These are phyloP conservation scores for Annulohypoxylon bovei DNA, from an alignment of 495 filamentous ascomycete genomes.

Conservation along the genomic window DNA sequence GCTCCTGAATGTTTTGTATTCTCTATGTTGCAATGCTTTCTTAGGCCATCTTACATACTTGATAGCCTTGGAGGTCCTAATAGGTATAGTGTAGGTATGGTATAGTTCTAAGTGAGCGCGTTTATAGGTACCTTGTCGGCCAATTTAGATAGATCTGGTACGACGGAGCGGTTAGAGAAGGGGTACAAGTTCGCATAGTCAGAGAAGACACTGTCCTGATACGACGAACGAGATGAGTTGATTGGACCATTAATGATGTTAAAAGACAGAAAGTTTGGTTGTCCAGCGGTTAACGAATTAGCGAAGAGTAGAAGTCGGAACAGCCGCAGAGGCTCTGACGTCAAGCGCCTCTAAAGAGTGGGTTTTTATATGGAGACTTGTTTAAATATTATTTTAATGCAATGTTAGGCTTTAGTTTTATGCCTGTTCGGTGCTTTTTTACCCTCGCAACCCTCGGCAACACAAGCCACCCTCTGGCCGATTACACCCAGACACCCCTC, in stretches of 20 bases:
- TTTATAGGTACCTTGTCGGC: conserved; percentile 16
- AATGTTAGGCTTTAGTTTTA: conserved; percentile 13
- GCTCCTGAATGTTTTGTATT: conserved; percentile 21
- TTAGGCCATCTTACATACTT: conserved; percentile 25
- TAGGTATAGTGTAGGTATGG: not conserved
- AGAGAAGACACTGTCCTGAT: conserved; percentile 19
- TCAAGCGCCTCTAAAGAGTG: conserved; percentile 34
- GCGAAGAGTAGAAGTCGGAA: conserved; percentile 30
- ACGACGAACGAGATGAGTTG: conserved; percentile 14
- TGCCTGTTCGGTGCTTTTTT: conserved; percentile 36
- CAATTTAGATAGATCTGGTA: conserved; percentile 25
- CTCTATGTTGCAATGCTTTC: conserved; percentile 17
- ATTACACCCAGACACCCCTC: conserved; percentile 1
- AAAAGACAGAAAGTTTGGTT: not conserved
- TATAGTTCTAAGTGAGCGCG: not conserved
- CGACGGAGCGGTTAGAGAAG: conserved; percentile 28
- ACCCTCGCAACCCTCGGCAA: conserved; percentile 18
- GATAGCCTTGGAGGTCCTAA: too few species aligned
- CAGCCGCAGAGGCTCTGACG: conserved; percentile 37
- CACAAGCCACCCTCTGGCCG: conserved; percentile 30
- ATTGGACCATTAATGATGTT: conserved; percentile 10
- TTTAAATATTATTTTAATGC: conserved; percentile 26
- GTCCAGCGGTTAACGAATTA: conserved; percentile 17
- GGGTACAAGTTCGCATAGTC: conserved; percentile 25
- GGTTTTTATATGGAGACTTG: conserved; percentile 10